These are phyloP conservation scores for Pseudogymnoascus sp. DNA, from an alignment of 2,329 filamentous ascomycete species.

Conservation along the genomic window DNA sequence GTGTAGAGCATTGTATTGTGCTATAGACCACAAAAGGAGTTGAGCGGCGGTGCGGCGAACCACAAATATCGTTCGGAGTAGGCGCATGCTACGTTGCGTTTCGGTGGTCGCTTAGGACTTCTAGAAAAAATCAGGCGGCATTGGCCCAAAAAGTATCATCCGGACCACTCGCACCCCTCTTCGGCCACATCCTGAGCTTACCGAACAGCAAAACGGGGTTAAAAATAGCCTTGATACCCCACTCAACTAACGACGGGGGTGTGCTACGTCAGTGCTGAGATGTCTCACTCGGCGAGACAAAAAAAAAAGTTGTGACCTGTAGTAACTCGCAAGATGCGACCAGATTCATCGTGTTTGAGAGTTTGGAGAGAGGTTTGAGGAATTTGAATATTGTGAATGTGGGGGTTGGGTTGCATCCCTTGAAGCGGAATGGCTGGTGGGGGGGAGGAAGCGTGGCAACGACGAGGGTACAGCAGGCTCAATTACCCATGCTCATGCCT, in stretches of 20 bases:
- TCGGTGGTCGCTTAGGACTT: background rate
- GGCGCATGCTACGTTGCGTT: constrained; percentile 4
- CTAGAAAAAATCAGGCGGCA: constrained; percentile 1
- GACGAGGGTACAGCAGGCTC: background rate
- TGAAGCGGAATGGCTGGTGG: background rate
- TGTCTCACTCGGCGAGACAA: background rate
- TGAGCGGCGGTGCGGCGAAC: background rate
- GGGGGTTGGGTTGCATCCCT: background rate
- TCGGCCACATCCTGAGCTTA: constrained; percentile 2
- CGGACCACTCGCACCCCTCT: background rate
- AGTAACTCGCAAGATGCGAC: background rate
- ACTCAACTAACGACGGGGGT: background rate
- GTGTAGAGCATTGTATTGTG: background rate
- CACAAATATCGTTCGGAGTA: background rate
- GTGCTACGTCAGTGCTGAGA: background rate
- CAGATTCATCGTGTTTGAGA: background rate
- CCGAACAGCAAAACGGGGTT: background rate
- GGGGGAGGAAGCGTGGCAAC: background rate
- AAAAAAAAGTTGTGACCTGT: background rate
- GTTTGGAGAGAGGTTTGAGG: background rate
- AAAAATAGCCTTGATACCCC: constrained; percentile 3
- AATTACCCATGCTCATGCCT: background rate
- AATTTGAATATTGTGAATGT: background rate
- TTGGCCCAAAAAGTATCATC: constrained; percentile 5
- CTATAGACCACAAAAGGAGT: background rate